A percentile compares a stretch with the other conserved stretches of the same genome.
Conservation (phyloP, 2,329 filamentous ascomycete species). For the Cercospora sp. region DNA sequence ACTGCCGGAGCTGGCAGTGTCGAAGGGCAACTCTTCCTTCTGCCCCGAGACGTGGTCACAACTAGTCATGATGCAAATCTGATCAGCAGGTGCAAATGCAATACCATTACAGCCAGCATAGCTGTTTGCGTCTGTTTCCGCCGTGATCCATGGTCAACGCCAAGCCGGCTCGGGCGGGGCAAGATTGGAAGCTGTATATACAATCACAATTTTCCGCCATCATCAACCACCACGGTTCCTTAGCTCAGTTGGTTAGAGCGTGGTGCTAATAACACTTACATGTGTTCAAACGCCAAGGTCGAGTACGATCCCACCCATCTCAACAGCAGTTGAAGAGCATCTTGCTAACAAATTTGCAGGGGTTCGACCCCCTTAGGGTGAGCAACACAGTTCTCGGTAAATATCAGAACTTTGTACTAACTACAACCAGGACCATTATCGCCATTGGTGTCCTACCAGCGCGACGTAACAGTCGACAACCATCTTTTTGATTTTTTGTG, state of each 20-base stretch:
- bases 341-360: not conserved
- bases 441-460: not conserved
- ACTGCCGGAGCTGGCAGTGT: not conserved
- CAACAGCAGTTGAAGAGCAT: not conserved
- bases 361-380: conserved; percentile 8
- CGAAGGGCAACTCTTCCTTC: not conserved
- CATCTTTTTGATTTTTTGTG: not conserved
- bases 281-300: not conserved
- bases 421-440: not conserved
- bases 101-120: not conserved
- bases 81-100: not conserved
- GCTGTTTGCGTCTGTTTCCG: not conserved
- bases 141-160: not conserved
- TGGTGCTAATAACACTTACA: not conserved
- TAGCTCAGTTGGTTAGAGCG: conserved; percentile 10
- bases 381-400: not conserved
- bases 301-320: not conserved
- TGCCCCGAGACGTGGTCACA: not conserved
- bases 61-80: not conserved
- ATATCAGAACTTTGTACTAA: no score
- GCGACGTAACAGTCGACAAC: not conserved
- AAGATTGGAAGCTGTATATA: not conserved
- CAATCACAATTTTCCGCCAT: not conserved
- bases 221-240: not conserved
- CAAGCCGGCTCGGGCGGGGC: not conserved